These are phyloP conservation scores for Globisporangium takayamanum DNA, from an alignment of 352 stramenopile genomes.

Conservation along the genomic window DNA sequence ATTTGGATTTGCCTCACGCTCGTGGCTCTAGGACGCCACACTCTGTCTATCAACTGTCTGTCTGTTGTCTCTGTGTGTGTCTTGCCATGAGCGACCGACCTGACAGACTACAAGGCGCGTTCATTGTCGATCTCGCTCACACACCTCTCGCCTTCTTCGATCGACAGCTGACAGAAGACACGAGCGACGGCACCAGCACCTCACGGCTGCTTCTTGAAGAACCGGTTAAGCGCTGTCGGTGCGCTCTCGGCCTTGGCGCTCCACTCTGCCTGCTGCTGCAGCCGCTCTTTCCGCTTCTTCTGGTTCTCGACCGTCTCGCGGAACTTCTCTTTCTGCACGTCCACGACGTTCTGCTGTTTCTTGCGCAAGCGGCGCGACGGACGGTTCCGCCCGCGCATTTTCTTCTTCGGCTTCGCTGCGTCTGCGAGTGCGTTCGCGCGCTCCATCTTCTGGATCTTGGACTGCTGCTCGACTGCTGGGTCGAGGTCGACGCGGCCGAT, in stretches of 20 bases:
- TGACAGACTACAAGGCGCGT: too few species aligned
- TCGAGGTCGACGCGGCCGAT: slow-evolving; percentile 93
- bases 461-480: slow-evolving; percentile 76
- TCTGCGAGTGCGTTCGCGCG: slow-evolving; percentile 64
- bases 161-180: background rate
- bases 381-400: slow-evolving; percentile 96
- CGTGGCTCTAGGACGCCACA: too few species aligned
- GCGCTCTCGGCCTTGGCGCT: slow-evolving; percentile 67
- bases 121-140: background rate
- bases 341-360: slow-evolving; percentile 98
- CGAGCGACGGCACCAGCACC: background rate
- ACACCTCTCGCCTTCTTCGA: slow-evolving; percentile 1
- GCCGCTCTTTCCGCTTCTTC: slow-evolving; percentile 61
- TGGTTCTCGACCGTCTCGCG: slow-evolving; percentile 78
- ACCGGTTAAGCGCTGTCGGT: slow-evolving; percentile 80
- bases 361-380: slow-evolving; percentile 94
- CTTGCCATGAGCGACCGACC: too few species aligned
- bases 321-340: slow-evolving; percentile 91
- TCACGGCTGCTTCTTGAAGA: slow-evolving; percentile 77
- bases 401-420: slow-evolving; percentile 87
- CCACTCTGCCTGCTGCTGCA: slow-evolving; percentile 75
- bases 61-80: too few species aligned
- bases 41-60: too few species aligned
- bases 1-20: too few species aligned
- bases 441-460: slow-evolving; percentile 70